These are phyloP conservation scores for Streptanthus diversifolius DNA, from an alignment of 345 rosid species.

Conservation along the genomic window DNA sequence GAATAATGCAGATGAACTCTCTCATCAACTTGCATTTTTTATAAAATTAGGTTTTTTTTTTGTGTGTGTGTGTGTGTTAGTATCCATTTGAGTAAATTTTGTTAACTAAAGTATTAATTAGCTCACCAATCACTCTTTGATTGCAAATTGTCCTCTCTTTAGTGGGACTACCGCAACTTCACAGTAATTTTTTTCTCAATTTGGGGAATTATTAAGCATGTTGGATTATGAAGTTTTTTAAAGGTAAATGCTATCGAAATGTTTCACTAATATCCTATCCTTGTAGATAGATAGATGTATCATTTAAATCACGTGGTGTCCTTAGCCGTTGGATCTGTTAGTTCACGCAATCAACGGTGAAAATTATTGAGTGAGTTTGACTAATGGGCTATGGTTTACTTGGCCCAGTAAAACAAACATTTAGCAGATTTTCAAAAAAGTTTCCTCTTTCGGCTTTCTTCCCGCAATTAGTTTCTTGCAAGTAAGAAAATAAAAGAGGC, in stretches of 20 bases:
- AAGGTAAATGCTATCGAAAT: not conserved
- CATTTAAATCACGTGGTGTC: conserved; percentile 24
- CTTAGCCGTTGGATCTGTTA: conserved; percentile 33
- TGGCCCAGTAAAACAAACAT: conserved; percentile 16
- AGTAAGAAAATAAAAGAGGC: not conserved
- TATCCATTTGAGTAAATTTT: not conserved
- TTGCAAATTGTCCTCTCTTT: not conserved
- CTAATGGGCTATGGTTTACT: conserved; percentile 23
- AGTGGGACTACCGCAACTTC: not conserved
- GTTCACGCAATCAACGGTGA: conserved; percentile 28
- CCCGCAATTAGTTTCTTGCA: conserved; percentile 26
- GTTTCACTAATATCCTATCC: not conserved
- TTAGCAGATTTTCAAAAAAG: not conserved
- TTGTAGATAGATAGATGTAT: not conserved
- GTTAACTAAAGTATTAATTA: not conserved
- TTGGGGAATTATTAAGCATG: conserved; percentile 2
- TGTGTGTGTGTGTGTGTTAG: not conserved
- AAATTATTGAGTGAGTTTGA: not conserved
- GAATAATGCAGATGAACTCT: conserved; percentile 5
- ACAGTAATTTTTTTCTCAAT: not conserved
- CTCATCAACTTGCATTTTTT: not conserved
- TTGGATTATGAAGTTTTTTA: not conserved
- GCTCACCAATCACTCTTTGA: conserved; percentile 21
- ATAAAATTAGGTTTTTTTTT: not conserved
- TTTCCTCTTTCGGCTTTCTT: not conserved